Evolutionary conservation across 2,329 filamentous ascomycete genomes (phyloP).

Genomic region (Penicillium palitans): DNA sequence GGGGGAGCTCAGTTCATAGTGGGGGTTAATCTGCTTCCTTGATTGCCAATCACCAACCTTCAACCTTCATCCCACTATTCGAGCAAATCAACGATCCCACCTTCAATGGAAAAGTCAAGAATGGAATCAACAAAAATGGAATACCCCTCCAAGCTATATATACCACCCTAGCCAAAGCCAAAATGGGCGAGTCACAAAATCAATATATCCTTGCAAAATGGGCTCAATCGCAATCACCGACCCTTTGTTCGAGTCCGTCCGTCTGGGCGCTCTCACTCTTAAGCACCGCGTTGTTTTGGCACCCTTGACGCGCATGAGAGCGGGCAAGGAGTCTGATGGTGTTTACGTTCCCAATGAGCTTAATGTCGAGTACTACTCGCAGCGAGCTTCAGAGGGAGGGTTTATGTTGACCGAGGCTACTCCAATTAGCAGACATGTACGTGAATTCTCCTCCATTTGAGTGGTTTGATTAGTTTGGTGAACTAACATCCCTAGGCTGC

Average conservation of each 20-base stretch:
- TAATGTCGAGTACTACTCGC: constrained; percentile 34
- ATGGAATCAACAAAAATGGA: background rate
- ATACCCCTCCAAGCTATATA: background rate
- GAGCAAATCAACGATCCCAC: background rate
- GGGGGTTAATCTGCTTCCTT: background rate
- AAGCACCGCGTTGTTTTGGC: constrained; percentile 31
- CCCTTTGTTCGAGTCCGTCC: constrained; percentile 40
- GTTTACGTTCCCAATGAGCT: constrained; percentile 33
- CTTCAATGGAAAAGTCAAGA: background rate
- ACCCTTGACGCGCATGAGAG: constrained; percentile 32
- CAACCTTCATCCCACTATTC: background rate
- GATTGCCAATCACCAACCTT: background rate
- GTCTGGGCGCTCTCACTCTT: constrained; percentile 26
- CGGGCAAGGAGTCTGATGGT: constrained; percentile 30
- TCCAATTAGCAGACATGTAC: constrained; percentile 31
- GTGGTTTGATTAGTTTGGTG: too few species aligned
- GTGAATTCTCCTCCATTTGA: background rate
- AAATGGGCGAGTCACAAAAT: background rate
- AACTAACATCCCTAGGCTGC: constrained; percentile 21
- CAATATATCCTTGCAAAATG: constrained; percentile 16
- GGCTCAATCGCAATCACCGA: constrained; percentile 26
- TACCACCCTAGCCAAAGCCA: background rate
- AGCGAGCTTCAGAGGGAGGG: constrained; percentile 36
- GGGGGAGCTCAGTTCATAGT: background rate
- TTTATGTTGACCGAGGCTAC: constrained; percentile 39